Evolutionary conservation across 2,329 filamentous ascomycete genomes (phyloP).

Genomic region (Sordariomycetes sp.): DNA sequence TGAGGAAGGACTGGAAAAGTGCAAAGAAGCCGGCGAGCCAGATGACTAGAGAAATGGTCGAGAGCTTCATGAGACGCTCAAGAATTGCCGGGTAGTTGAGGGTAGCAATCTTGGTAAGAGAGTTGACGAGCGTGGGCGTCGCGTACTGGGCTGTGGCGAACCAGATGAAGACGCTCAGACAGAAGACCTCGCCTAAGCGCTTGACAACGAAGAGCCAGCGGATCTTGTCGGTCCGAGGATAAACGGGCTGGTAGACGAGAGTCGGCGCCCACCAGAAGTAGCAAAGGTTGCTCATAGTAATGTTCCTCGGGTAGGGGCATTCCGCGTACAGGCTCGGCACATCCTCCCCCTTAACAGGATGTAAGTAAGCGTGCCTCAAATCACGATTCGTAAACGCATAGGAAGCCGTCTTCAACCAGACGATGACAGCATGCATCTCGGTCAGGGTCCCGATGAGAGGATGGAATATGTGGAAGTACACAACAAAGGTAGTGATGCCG

Average conservation of each 20-base stretch:
- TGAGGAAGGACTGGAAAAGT: slow-evolving; percentile 86
- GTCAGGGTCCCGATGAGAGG: slow-evolving; percentile 87
- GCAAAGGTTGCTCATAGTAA: slow-evolving; percentile 76
- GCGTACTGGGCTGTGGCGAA: slow-evolving; percentile 92
- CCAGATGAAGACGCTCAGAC: slow-evolving; percentile 86
- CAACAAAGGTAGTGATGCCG: slow-evolving; percentile 69
- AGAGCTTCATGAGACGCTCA: slow-evolving; percentile 88
- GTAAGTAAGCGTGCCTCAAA: slow-evolving; percentile 80
- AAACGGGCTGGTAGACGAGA: slow-evolving; percentile 92
- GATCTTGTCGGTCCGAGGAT: slow-evolving; percentile 73
- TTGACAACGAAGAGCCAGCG: slow-evolving; percentile 85
- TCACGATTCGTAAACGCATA: slow-evolving; percentile 97
- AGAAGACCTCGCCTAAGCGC: slow-evolving; percentile 67
- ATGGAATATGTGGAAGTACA: slow-evolving; percentile 88
- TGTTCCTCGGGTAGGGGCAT: slow-evolving; percentile 85
- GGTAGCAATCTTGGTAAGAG: slow-evolving; percentile 74
- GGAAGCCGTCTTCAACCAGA: slow-evolving; percentile 92
- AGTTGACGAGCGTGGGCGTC: slow-evolving; percentile 80
- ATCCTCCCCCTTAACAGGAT: slow-evolving; percentile 58
- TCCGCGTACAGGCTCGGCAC: slow-evolving; percentile 73
- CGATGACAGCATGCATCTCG: slow-evolving; percentile 85
- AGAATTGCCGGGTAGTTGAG: slow-evolving; percentile 74
- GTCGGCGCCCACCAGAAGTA: slow-evolving; percentile 99
- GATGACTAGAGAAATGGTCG: slow-evolving; percentile 88
- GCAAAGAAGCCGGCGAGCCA: slow-evolving; percentile 98